Percentiles rank a stretch among this genome's conserved stretches.
Conservation (phyloP, 345 rosid species). For the Arabis hirsuta region DNA sequence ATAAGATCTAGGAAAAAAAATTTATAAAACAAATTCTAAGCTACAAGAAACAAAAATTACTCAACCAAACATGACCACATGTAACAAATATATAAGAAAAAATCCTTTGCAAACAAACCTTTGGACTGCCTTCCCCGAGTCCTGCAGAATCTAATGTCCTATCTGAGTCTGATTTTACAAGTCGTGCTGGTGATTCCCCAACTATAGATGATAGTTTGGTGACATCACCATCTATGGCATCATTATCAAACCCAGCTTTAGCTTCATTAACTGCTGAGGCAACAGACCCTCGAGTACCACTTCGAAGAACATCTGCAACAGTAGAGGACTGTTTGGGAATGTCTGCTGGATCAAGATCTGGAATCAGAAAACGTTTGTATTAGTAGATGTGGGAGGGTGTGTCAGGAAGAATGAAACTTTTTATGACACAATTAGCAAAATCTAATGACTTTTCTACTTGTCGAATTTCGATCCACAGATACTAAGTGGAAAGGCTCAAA, state of each 20-base stretch:
- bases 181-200: slow-evolving; percentile 54
- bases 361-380: slow-evolving; percentile 6
- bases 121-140: slow-evolving; percentile 83
- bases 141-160: slow-evolving; percentile 53
- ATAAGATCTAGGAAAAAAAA: neutral
- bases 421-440: neutral
- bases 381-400: neutral
- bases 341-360: neutral
- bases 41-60: too few species aligned
- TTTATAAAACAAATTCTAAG: neutral
- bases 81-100: neutral
- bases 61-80: neutral
- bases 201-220: slow-evolving; percentile 51
- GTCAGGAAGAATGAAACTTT: neutral
- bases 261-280: slow-evolving; percentile 13
- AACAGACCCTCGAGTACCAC: slow-evolving; percentile 11
- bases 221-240: slow-evolving; percentile 31
- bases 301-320: slow-evolving; percentile 13
- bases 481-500: neutral
- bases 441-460: neutral
- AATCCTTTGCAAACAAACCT: slow-evolving; percentile 52
- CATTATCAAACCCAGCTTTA: slow-evolving; percentile 2
- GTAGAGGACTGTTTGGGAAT: slow-evolving; percentile 6
- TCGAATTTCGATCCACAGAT: neutral
- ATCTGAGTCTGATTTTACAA: slow-evolving; percentile 50